Conservation (phyloP, 768 basidiomycete genomes). For the Thelephora ganbajun region DNA sequence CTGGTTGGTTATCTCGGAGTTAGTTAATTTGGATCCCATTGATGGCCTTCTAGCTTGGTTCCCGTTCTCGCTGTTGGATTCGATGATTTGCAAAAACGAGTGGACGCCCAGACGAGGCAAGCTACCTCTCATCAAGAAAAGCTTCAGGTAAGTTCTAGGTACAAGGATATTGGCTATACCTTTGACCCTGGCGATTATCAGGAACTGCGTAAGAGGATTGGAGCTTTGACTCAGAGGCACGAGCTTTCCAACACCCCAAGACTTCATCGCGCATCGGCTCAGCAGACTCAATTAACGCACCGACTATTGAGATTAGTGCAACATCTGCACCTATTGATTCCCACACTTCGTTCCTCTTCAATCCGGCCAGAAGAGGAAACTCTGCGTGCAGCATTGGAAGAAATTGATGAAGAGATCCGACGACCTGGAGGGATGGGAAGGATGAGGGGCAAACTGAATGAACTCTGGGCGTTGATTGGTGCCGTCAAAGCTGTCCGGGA, state of each 20-base stretch:
- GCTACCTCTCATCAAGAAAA: slow-evolving; percentile 54
- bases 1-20: slow-evolving; percentile 28
- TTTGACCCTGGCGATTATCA: slow-evolving; percentile 11
- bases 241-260: slow-evolving; percentile 54
- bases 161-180: neutral
- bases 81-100: slow-evolving; percentile 65
- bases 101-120: slow-evolving; percentile 60
- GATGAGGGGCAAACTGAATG: slow-evolving; percentile 61
- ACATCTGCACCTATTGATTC: slow-evolving; percentile 69
- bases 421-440: slow-evolving; percentile 36
- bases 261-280: slow-evolving; percentile 42
- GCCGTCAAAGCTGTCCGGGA: slow-evolving; percentile 49
- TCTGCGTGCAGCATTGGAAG: slow-evolving; percentile 55
- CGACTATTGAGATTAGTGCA: slow-evolving; percentile 57
- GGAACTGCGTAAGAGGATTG: slow-evolving; percentile 56
- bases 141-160: slow-evolving; percentile 29
- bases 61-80: slow-evolving; percentile 74
- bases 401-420: slow-evolving; percentile 60
- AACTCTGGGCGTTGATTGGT: slow-evolving; percentile 76
- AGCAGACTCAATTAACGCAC: slow-evolving; percentile 58
- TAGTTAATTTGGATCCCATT: slow-evolving; percentile 1
- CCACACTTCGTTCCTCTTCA: slow-evolving; percentile 57
- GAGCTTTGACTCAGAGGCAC: slow-evolving; percentile 46
- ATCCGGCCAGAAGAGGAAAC: slow-evolving; percentile 73
- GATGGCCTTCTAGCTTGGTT: slow-evolving; percentile 38